These are phyloP conservation scores for Neonectria magnoliae DNA, from an alignment of 2,329 filamentous ascomycete species.

Conservation along the genomic window DNA sequence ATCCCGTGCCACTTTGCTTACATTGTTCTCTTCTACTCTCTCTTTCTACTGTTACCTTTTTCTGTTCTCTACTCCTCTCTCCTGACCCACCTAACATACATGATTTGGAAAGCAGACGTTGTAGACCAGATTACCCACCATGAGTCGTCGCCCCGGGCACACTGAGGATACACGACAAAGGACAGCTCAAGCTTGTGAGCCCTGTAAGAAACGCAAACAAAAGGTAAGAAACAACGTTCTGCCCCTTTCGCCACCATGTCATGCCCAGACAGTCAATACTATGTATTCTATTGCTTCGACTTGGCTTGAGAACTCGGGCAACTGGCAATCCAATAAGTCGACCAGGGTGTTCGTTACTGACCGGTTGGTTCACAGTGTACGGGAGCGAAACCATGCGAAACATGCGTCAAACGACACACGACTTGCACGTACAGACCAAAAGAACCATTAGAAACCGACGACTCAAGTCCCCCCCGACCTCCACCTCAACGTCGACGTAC, in stretches of 20 bases:
- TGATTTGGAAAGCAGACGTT: background rate
- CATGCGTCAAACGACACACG: slow-evolving; percentile 36
- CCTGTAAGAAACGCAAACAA: slow-evolving; percentile 73
- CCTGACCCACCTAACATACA: background rate
- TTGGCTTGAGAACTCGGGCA: background rate
- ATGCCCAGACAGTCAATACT: background rate
- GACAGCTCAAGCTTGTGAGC: slow-evolving; percentile 71
- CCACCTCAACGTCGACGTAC: slow-evolving; percentile 3
- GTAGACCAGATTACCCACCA: slow-evolving; percentile 34
- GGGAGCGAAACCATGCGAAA: slow-evolving; percentile 36
- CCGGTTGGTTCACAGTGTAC: slow-evolving; percentile 30
- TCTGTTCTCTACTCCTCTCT: too few relatives aligned
- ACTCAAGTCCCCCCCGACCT: background rate
- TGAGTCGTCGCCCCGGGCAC: slow-evolving; percentile 60
- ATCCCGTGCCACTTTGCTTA: background rate
- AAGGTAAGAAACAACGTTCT: slow-evolving; percentile 59
- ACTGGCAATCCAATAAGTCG: background rate
- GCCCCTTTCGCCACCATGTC: background rate
- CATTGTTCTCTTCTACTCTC: background rate
- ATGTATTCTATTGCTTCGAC: background rate
- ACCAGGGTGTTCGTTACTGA: background rate
- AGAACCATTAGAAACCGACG: background rate
- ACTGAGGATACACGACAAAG: slow-evolving; percentile 70
- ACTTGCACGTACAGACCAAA: slow-evolving; percentile 30
- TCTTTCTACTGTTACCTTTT: too few relatives aligned